These are phyloP conservation scores for Macaranga tanarius DNA, from an alignment of 441 rosid genomes.

Conservation along the genomic window DNA sequence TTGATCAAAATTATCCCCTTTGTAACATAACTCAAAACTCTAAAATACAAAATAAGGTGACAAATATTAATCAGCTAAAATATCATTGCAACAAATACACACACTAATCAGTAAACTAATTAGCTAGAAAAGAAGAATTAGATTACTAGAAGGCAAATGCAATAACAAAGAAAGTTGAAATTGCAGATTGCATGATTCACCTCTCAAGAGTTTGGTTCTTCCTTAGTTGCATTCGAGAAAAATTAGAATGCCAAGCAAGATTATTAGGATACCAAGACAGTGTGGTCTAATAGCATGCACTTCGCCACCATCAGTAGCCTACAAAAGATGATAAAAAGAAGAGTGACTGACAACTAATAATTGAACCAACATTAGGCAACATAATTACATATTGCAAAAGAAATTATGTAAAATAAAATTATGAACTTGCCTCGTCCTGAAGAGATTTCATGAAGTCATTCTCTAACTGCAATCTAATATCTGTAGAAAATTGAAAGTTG, in stretches of 20 bases:
- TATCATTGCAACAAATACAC: no score
- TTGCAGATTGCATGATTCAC: conserved; percentile 32
- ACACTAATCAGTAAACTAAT: no score
- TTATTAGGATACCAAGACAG: conserved; percentile 93
- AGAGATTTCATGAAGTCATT: conserved; percentile 83
- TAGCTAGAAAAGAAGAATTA: background rate
- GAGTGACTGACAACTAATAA: background rate
- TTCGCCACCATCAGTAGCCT: conserved; percentile 74
- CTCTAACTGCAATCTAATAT: conserved; percentile 68
- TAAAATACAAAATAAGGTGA: no score
- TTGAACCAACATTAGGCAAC: conserved; percentile 5
- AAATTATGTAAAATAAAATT: background rate
- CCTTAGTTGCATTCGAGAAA: conserved; percentile 87
- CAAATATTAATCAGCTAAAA: no score
- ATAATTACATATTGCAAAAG: background rate
- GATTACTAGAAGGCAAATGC: background rate
- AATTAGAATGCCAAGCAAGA: conserved; percentile 95
- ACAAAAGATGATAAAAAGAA: background rate
- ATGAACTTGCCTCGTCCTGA: conserved; percentile 53
- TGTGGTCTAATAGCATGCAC: conserved; percentile 75
- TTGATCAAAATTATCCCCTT: no score
- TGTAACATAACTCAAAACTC: no score
- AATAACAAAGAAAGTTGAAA: background rate
- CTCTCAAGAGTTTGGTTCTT: conserved; percentile 90
- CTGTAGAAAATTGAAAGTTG: conserved; percentile 70